These are phyloP conservation scores for Endoconidiophora laricicola DNA, from an alignment of 2,329 filamentous ascomycete species.

Conservation along the genomic window DNA sequence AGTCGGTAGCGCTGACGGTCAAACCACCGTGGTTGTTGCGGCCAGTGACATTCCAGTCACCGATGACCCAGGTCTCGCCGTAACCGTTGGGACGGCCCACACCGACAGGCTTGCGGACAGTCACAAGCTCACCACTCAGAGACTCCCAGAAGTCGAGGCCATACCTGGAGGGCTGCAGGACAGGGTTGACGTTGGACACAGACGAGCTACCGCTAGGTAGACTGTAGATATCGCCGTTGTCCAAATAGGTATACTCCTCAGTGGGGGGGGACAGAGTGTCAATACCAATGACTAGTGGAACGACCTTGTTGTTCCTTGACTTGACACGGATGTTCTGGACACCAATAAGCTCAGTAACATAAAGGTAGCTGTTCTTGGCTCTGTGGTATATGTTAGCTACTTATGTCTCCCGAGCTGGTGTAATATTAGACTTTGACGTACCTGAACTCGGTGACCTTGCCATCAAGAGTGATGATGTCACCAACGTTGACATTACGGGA, in stretches of 20 bases:
- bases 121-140: slow-evolving; percentile 50
- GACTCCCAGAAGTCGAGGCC: slow-evolving; percentile 63
- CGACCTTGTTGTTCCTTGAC: slow-evolving; percentile 36
- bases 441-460: slow-evolving; percentile 39
- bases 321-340: slow-evolving; percentile 37
- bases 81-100: slow-evolving; percentile 45
- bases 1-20: slow-evolving; percentile 45
- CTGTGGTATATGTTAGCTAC: slow-evolving; percentile 21
- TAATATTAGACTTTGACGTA: slow-evolving; percentile 19
- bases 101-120: slow-evolving; percentile 37
- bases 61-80: slow-evolving; percentile 53
- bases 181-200: slow-evolving; percentile 42
- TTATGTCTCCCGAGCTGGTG: background rate
- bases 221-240: slow-evolving; percentile 47
- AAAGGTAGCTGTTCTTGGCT: slow-evolving; percentile 38
- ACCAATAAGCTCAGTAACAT: slow-evolving; percentile 44
- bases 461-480: slow-evolving; percentile 43
- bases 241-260: slow-evolving; percentile 42
- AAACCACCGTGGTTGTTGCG: slow-evolving; percentile 46
- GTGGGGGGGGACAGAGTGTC: slow-evolving; percentile 41
- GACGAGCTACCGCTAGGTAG: slow-evolving; percentile 45
- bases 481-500: slow-evolving; percentile 39
- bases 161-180: slow-evolving; percentile 41
- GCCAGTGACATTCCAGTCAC: slow-evolving; percentile 46
- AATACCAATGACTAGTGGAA: slow-evolving; percentile 43